Conservation (phyloP, 1,284 basidiomycete genomes). For the Cryptococcus hybrid region DNA sequence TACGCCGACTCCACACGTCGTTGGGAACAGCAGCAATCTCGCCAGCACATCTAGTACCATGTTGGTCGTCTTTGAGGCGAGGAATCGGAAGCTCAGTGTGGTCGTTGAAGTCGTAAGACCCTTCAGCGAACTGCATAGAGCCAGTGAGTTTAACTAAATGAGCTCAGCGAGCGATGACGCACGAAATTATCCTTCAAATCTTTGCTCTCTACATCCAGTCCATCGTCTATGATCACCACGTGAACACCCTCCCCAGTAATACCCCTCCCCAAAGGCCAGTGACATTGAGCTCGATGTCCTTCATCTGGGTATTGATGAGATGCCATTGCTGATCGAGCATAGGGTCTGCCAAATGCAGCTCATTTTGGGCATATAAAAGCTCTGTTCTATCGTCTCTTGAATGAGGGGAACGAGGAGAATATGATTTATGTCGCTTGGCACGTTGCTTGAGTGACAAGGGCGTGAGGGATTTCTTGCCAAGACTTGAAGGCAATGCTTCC, state of each 20-base stretch:
- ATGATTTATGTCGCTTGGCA: slow-evolving; percentile 18
- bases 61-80: slow-evolving; percentile 85
- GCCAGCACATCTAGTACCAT: slow-evolving; percentile 97
- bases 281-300: slow-evolving; percentile 55
- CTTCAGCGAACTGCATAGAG: slow-evolving; percentile 69
- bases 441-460: slow-evolving; percentile 22
- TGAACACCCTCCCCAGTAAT: slow-evolving; percentile 83
- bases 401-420: slow-evolving; percentile 16
- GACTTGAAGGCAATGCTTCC: slow-evolving; percentile 7
- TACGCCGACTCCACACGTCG: slow-evolving; percentile 90
- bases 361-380: slow-evolving; percentile 47
- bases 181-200: slow-evolving; percentile 92
- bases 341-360: slow-evolving; percentile 77
- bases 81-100: slow-evolving; percentile 86
- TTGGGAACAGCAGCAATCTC: slow-evolving; percentile 98
- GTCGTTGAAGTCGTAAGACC: slow-evolving; percentile 97
- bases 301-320: slow-evolving; percentile 50
- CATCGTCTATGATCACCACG: slow-evolving; percentile 92
- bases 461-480: slow-evolving; percentile 15
- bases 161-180: slow-evolving; percentile 45
- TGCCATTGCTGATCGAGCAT: slow-evolving; percentile 92
- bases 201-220: slow-evolving; percentile 83
- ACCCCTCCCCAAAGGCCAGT: slow-evolving; percentile 63
- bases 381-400: slow-evolving; percentile 56
- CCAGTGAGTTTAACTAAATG: slow-evolving; percentile 1